Percentiles rank a stretch among this genome's conserved stretches.
These are phyloP conservation scores for Evernia prunastri DNA, from an alignment of 495 filamentous ascomycete genomes.

Conservation along the genomic window DNA sequence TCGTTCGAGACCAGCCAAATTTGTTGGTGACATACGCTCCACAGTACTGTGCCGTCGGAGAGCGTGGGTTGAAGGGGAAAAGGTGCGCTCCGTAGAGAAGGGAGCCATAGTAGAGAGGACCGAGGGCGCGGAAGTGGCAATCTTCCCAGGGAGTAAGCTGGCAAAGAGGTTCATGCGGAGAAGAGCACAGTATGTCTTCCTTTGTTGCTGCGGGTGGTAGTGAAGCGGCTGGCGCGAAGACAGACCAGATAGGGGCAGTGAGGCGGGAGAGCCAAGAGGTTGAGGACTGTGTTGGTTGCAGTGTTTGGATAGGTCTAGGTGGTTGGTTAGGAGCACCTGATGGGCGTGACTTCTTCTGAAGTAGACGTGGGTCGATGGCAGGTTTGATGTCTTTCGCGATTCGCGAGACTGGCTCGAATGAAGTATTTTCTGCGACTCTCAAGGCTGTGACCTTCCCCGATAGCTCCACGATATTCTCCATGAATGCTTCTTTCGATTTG, in stretches of 20 bases:
- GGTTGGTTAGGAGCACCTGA: not conserved
- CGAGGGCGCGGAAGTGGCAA: slow-evolving; percentile 20
- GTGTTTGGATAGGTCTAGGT: not conserved
- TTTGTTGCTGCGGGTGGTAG: slow-evolving; percentile 19
- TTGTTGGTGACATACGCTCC: slow-evolving; percentile 12
- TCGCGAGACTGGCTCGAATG: not conserved
- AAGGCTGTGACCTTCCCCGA: not conserved
- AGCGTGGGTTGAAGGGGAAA: slow-evolving; percentile 15
- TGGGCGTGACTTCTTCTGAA: not conserved
- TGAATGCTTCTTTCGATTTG: not conserved
- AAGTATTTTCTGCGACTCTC: not conserved
- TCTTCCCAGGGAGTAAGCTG: slow-evolving; percentile 22
- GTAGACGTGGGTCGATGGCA: slow-evolving; percentile 9
- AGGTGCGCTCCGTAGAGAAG: slow-evolving; percentile 13
- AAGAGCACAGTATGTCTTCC: slow-evolving; percentile 17
- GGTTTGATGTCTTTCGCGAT: not conserved
- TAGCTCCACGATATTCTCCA: not conserved
- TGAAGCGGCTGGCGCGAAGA: slow-evolving; percentile 13
- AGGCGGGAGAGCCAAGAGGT: slow-evolving; percentile 21
- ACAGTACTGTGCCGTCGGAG: slow-evolving; percentile 4
- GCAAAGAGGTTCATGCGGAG: slow-evolving; percentile 15
- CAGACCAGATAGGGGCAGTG: slow-evolving; percentile 19
- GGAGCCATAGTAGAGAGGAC: slow-evolving; percentile 16
- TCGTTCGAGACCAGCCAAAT: slow-evolving; percentile 18
- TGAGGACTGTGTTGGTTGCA: not conserved